A percentile compares a stretch with the other conserved stretches of the same genome.
phyloP scores from a whole-genome alignment of 2,329 filamentous ascomycete species.

The Pseudohalonectria lignicola region DNA sequence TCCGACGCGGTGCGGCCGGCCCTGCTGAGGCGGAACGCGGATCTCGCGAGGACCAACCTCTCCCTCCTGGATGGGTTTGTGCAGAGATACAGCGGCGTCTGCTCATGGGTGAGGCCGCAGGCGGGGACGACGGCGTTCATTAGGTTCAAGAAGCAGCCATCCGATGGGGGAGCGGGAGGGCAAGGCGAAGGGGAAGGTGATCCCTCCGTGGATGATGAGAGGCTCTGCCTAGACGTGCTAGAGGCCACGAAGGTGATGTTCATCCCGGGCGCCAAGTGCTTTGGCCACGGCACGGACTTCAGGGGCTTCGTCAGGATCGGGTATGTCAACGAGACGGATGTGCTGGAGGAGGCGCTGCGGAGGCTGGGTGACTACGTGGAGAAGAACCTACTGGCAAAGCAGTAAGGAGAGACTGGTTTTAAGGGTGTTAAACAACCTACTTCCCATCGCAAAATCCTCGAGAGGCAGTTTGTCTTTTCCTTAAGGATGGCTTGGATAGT shows the following conservation, averaged over 20 bases:
- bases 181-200: slow-evolving; percentile 16
- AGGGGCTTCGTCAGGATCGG: slow-evolving; percentile 68
- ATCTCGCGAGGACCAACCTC: slow-evolving; percentile 57
- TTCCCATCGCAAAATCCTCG: no score
- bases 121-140: slow-evolving; percentile 76
- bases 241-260: slow-evolving; percentile 63
- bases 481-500: no score
- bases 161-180: not conserved
- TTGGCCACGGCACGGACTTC: slow-evolving; percentile 57
- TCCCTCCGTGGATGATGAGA: slow-evolving; percentile 58
- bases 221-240: slow-evolving; percentile 58
- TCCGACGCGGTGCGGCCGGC: slow-evolving; percentile 28
- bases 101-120: slow-evolving; percentile 61
- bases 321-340: slow-evolving; percentile 60
- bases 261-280: slow-evolving; percentile 62
- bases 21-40: slow-evolving; percentile 41
- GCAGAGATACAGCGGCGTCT: slow-evolving; percentile 49
- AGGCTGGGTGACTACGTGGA: slow-evolving; percentile 29
- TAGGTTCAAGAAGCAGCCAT: slow-evolving; percentile 48
- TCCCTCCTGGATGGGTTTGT: slow-evolving; percentile 57
- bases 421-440: no score
- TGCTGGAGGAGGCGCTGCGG: slow-evolving; percentile 56
- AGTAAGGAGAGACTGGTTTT: not conserved
- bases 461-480: no score
- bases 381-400: slow-evolving; percentile 12